Percentiles rank a stretch among this genome's conserved stretches.
These are phyloP conservation scores for Fusarium protoensiforme DNA, from an alignment of 2,329 filamentous ascomycete genomes.

Conservation along the genomic window DNA sequence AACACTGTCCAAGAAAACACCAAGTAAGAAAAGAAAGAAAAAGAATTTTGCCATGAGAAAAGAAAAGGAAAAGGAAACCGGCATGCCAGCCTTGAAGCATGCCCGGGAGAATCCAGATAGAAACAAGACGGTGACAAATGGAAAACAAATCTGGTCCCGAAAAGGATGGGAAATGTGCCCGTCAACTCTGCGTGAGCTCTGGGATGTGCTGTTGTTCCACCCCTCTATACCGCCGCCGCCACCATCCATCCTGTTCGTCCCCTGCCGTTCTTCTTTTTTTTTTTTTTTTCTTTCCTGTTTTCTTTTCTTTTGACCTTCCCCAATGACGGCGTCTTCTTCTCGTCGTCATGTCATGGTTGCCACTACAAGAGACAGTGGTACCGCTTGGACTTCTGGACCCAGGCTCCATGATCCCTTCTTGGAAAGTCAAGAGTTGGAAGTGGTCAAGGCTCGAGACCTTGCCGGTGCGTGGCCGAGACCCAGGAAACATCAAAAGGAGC, in stretches of 20 bases:
- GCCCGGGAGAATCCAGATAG: neutral
- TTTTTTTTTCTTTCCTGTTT: neutral
- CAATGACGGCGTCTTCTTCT: neutral
- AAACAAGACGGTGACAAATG: neutral
- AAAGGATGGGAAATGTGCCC: neutral
- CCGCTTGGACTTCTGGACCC: neutral
- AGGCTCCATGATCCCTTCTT: too few relatives aligned
- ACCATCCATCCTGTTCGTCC: neutral
- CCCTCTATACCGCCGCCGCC: neutral
- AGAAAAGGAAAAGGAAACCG: neutral
- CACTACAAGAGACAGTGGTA: neutral
- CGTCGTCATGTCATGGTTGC: neutral
- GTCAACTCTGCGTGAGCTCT: neutral
- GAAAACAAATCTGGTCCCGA: neutral
- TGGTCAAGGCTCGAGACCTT: neutral
- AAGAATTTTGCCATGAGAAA: neutral
- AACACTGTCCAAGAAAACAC: neutral
- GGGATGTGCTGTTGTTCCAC: conserved; percentile 8
- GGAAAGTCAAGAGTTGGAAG: neutral
- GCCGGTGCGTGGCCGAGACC: neutral
- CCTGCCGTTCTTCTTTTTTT: neutral
- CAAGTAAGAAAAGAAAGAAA: neutral
- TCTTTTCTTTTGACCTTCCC: neutral
- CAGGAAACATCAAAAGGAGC: neutral
- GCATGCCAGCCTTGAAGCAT: neutral